Base-by-base conservation (phyloP, 2,329 filamentous ascomycete species). In the Aureobasidium sp. region DNA sequence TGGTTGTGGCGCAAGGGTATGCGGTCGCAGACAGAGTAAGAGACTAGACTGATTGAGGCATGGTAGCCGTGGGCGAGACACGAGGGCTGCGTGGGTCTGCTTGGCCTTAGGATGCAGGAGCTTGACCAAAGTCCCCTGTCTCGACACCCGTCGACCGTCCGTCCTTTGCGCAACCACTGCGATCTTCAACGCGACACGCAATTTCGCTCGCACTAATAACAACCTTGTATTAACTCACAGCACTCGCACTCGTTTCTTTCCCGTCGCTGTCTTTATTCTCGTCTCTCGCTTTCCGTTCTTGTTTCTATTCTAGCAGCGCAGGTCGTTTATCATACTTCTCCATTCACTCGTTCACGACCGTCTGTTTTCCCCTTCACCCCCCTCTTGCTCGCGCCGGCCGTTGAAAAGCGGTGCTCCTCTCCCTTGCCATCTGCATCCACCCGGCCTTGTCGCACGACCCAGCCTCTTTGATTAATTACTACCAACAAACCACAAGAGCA, bases 151-250 rank as follows among this genome's bases (percentile, higher is more conserved):
- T 55, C 20, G 15, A 42, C 41, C 22, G 51, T 36, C 42, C 25
- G 9, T 27, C 52, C 11, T 44, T 56, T 56, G 52, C 52, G 52
- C 52, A 56, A 56, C 48, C 52, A 31, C 27, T 15, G 12, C 14
- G 37, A 44, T 56, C 52, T 56, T 34, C 52, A 22, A 56, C 17
- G 39, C 52, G 34, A 56, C 37, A 44, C 37, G 37, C 52, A 56
- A 55, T 55, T 55, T 55, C 29, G n/a, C 45, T 48, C 45, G 51
- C 51, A 41, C 51, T 55, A 55, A 55, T 55, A 27, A 39, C 51
- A 55, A 55, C 51, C 51, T 55, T 55, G 51, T 55, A 55, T 55
- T 41, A 31, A 56, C 39, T 39, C 20, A 55, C 52, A 56, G 52
- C 52, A 56, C 27, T 58, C 42, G 31, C 31, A 39, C 55, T 58